Percentiles rank a stretch among this genome's conserved stretches.
phyloP scores from a whole-genome alignment of 495 filamentous ascomycete genomes.

The Aspergillus biplanus region DNA sequence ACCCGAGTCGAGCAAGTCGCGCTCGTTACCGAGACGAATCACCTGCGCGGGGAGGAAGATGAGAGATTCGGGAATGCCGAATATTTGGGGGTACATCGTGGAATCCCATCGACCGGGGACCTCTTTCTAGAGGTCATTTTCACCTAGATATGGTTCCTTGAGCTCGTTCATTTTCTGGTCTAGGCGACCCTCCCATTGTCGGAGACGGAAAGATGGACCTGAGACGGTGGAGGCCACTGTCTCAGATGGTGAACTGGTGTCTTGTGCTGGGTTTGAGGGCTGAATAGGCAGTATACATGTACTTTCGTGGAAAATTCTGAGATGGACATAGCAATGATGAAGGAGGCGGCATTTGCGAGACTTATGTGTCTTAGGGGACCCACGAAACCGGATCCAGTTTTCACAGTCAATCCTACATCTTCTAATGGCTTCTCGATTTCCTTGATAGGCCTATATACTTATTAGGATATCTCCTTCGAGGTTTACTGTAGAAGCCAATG shows the following conservation, averaged over 20 bases:
- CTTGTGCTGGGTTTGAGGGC: background rate
- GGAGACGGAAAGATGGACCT: slow-evolving; percentile 30
- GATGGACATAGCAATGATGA: slow-evolving; percentile 37
- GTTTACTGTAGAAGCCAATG: background rate
- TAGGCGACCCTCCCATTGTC: slow-evolving; percentile 12
- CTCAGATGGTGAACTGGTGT: slow-evolving; percentile 3
- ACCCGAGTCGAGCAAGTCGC: slow-evolving; percentile 23
- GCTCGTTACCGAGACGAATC: slow-evolving; percentile 33
- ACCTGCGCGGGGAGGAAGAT: slow-evolving; percentile 29
- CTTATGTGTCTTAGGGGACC: slow-evolving; percentile 27
- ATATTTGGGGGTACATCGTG: slow-evolving; percentile 34
- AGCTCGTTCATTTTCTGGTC: slow-evolving; percentile 31
- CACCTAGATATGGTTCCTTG: slow-evolving; percentile 26
- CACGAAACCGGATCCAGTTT: slow-evolving; percentile 29
- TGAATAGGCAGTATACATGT: slow-evolving; percentile 9
- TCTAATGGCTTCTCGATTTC: slow-evolving; percentile 24
- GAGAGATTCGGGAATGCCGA: slow-evolving; percentile 34
- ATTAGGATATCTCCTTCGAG: background rate
- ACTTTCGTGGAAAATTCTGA: slow-evolving; percentile 37
- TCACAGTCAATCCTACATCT: slow-evolving; percentile 32
- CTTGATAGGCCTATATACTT: slow-evolving; percentile 18
- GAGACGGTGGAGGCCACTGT: background rate
- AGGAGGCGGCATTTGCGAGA: slow-evolving; percentile 34
- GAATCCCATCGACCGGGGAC: slow-evolving; percentile 30
- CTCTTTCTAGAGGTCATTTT: slow-evolving; percentile 36